Conservation (phyloP, 495 filamentous ascomycete species). For the Lichenothelia convexa region DNA sequence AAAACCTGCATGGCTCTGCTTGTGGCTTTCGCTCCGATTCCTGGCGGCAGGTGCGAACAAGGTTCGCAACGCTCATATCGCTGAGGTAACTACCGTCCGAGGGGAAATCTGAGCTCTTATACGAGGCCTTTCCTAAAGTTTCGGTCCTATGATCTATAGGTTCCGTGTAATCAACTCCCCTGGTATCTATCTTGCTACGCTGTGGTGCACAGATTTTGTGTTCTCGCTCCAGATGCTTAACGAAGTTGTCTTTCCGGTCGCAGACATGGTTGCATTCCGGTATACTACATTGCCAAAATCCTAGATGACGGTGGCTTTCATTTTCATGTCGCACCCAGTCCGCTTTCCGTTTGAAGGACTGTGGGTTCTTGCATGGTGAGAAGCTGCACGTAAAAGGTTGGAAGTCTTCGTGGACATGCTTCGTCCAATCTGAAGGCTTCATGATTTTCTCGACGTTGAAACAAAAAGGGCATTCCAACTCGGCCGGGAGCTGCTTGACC, state of each 20-base stretch:
- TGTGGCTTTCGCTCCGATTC: conserved; percentile 45
- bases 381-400: conserved; percentile 95
- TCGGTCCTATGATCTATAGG: background rate
- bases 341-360: conserved; percentile 92
- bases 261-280: conserved; percentile 70
- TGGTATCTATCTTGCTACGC: conserved; percentile 28
- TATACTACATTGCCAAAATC: conserved; percentile 79
- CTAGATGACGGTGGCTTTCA: conserved; percentile 77
- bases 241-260: conserved; percentile 86
- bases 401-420: conserved; percentile 90
- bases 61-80: conserved; percentile 48
- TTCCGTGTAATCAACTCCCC: background rate
- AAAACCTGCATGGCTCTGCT: conserved; percentile 84
- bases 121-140: background rate
- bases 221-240: conserved; percentile 86
- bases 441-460: conserved; percentile 78
- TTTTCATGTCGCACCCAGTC: conserved; percentile 97
- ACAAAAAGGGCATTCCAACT: conserved; percentile 86
- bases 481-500: conserved; percentile 57
- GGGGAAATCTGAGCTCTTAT: conserved; percentile 27
- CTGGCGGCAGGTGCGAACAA: conserved; percentile 64
- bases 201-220: conserved; percentile 77
- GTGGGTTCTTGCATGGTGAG: conserved; percentile 63
- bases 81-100: conserved; percentile 33
- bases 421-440: conserved; percentile 96